Conservation (phyloP, 2,329 filamentous ascomycete species). For the Penicillium hesseltinei region DNA sequence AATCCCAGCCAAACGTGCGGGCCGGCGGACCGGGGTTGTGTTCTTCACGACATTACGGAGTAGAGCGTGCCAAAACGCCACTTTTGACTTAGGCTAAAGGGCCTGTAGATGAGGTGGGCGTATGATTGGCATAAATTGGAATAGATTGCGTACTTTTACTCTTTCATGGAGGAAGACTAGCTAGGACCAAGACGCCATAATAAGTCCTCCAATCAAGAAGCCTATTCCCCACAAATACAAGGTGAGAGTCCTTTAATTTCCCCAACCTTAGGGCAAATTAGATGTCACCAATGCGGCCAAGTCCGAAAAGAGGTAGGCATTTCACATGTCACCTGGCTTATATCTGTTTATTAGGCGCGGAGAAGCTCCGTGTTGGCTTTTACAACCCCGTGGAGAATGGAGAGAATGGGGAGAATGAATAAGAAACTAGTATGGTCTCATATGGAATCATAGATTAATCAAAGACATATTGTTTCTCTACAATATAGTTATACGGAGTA, state of each 20-base stretch:
- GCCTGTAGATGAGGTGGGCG: not conserved
- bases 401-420: slow-evolving; percentile 2
- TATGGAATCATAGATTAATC: not conserved
- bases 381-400: slow-evolving; percentile 15
- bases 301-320: not conserved
- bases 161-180: not conserved
- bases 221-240: not conserved
- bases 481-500: not conserved
- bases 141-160: not conserved
- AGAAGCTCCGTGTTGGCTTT: slow-evolving; percentile 15
- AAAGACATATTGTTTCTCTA: not conserved
- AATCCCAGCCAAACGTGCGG: not conserved
- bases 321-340: not conserved
- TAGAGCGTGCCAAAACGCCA: not conserved
- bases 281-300: not conserved
- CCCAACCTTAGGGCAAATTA: not conserved
- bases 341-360: not conserved
- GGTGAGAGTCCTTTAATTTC: not conserved
- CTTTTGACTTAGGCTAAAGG: not conserved
- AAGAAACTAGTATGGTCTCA: not conserved
- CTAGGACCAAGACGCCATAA: not conserved
- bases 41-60: not conserved
- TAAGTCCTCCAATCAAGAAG: slow-evolving; percentile 5
- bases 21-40: not conserved
- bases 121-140: not conserved